Base-by-base conservation (phyloP, 352 stramenopile genomes). In the Aphanomyces invadans region DNA sequence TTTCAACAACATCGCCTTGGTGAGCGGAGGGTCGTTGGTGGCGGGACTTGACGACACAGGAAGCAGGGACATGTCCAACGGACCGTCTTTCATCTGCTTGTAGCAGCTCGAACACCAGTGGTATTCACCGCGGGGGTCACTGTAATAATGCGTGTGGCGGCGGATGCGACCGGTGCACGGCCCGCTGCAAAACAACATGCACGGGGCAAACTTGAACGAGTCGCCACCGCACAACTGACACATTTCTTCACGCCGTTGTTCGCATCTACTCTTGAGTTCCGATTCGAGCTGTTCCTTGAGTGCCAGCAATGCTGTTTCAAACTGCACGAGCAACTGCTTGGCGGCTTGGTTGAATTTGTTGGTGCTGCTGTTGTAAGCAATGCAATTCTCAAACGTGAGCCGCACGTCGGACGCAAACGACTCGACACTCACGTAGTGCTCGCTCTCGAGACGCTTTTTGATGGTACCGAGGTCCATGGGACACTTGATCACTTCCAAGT, bases 401-500 rank as follows among this genome's bases (percentile, higher is more conserved):
- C 86, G 88, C n/a, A 96, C 82, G 64, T 96, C 86, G 2, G 76
- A 86, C 0, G 86, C 84, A 74, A 94, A 94, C 15, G 84, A 82
- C 57, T 95, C 84, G 19, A 93, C 86, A 11, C 84, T 93, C 71
- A 84, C 88, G 81, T 99, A 99, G 51, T 94, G 87, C 60, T 95
- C 88, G 71, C 89, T 96, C 67, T 98, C 95, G 29, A 99, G 70
- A 1, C 90, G 81, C 73, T 98, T 98, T 72, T 97, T 96, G 71
- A 99, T 98, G n/a, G 95, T 98, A 21, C 95, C 95, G 21, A 99
- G 81, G 76, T 99, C 97, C 96, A 99, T 99, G 0, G 97, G 96
- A 53, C 91, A 93, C 71, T 98, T 98, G 73, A 99, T 90, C 29
- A 96, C 89, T 36, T 95, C 81, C 59, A 93, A 90, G 63, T 96